These are phyloP conservation scores for Spencermartinsiella ligniputridi DNA, from an alignment of 1,139 yeast genomes.

Conservation along the genomic window DNA sequence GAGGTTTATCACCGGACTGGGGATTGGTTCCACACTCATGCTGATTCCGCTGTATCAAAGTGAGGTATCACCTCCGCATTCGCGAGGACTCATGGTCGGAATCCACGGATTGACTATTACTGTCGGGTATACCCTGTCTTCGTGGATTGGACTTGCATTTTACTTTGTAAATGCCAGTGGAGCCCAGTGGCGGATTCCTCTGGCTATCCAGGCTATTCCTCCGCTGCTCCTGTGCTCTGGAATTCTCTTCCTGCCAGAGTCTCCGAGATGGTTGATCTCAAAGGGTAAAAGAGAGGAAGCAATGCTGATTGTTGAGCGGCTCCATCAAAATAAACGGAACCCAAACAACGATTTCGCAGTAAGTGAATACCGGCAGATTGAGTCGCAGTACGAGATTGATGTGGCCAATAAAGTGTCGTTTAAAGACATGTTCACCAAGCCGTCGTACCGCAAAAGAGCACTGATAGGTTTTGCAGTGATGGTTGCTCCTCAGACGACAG, in stretches of 20 bases:
- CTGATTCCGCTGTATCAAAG: constrained; percentile 60
- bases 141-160: constrained; percentile 37
- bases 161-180: constrained; percentile 1
- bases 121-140: constrained; percentile 12
- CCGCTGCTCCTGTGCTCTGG: constrained; percentile 28
- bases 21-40: constrained; percentile 54
- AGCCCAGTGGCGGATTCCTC: constrained; percentile 44
- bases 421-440: constrained; percentile 4
- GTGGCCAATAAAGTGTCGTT: neutral
- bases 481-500: constrained; percentile 44
- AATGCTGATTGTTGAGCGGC: neutral
- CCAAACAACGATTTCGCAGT: neutral
- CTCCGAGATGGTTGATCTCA: constrained; percentile 36
- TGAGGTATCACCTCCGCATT: constrained; percentile 53
- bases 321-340: neutral
- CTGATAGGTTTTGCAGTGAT: constrained; percentile 10
- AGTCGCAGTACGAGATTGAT: constrained; percentile 2
- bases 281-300: constrained; percentile 35
- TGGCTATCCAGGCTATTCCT: constrained; percentile 28
- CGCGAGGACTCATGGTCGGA: constrained; percentile 62
- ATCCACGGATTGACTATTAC: constrained; percentile 66
- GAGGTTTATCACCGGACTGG: constrained; percentile 45
- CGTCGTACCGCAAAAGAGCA: constrained; percentile 6
- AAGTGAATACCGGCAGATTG: neutral
- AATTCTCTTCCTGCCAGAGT: constrained; percentile 40